Percentiles rank a stretch among this genome's conserved stretches.
Evolutionary conservation across 2,329 filamentous ascomycete species (phyloP).

Genomic region (Ophiostoma piceae): DNA sequence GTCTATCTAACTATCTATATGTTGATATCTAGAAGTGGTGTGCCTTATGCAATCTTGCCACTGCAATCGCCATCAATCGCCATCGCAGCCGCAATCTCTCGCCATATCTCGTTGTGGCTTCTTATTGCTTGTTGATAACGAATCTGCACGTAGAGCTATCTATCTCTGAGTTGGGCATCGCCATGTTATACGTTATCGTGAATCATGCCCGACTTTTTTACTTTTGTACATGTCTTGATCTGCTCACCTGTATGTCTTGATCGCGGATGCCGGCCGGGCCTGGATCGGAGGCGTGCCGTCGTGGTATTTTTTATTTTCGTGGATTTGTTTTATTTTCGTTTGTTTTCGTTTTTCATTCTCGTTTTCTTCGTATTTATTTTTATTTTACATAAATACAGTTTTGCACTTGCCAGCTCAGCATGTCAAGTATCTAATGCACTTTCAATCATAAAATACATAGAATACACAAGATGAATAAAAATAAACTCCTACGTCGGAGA

Average conservation of each 20-base stretch:
- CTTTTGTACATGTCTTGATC: not conserved
- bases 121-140: not conserved
- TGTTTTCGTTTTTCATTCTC: not conserved
- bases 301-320: not conserved
- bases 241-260: not conserved
- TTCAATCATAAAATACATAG: no score
- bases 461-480: no score
- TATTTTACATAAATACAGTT: not conserved
- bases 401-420: not conserved
- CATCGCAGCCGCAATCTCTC: not conserved
- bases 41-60: not conserved
- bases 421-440: no score
- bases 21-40: not conserved
- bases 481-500: constrained; percentile 2
- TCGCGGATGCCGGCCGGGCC: not conserved
- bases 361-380: not conserved
- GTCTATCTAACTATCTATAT: not conserved
- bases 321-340: not conserved
- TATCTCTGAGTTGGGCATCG: not conserved
- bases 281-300: not conserved
- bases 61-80: not conserved
- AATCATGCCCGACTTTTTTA: not conserved
- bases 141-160: not conserved
- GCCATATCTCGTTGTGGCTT: not conserved
- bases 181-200: constrained; percentile 7